These are phyloP conservation scores for Sonneratia caseolaris DNA, from an alignment of 345 rosid species.

Conservation along the genomic window DNA sequence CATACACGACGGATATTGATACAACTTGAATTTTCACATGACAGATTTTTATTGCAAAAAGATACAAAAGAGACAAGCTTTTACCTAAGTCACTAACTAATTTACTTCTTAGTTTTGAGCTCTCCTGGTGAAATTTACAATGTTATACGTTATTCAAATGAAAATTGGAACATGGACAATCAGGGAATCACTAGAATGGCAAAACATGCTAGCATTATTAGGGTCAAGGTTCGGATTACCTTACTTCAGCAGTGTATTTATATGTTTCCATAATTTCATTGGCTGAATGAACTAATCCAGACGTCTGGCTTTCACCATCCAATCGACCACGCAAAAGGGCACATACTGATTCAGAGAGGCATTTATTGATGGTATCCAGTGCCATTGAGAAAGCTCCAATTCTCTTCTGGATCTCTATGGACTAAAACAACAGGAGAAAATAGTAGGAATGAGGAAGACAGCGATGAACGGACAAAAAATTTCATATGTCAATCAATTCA, in stretches of 20 bases:
- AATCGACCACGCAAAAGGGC: constrained; percentile 72
- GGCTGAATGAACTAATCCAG: constrained; percentile 83
- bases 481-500: neutral
- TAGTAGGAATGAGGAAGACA: neutral
- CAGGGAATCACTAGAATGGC: neutral
- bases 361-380: constrained; percentile 75
- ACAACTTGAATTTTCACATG: neutral
- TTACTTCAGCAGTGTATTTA: constrained; percentile 78
- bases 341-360: constrained; percentile 85
- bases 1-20: neutral
- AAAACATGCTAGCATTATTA: neutral
- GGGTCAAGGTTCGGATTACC: constrained; percentile 25
- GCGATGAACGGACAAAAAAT: neutral
- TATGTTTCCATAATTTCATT: constrained; percentile 74
- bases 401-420: constrained; percentile 85
- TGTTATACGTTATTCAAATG: neutral
- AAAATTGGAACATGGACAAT: neutral
- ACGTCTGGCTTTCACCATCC: constrained; percentile 84
- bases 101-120: neutral
- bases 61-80: neutral
- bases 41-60: neutral
- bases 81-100: neutral
- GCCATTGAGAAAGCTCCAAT: constrained; percentile 92
- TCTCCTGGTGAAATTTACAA: neutral
- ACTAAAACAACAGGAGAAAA: constrained; percentile 26